Conservation (phyloP, 2,329 filamentous ascomycete species). For the Aspergillus tamarii region DNA sequence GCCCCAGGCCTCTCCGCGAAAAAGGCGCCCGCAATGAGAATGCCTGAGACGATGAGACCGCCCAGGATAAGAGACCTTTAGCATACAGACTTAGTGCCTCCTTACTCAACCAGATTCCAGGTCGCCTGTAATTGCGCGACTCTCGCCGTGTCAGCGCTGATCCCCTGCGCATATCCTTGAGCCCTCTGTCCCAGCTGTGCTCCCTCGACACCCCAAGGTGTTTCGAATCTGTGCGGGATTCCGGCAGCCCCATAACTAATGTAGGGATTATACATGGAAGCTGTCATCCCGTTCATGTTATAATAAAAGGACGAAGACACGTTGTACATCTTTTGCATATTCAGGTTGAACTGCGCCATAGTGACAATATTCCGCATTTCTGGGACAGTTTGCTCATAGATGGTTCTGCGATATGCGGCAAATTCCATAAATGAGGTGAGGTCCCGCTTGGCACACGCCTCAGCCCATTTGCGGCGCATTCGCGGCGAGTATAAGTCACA, state of each 20-base stretch:
- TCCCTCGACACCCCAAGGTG: slow-evolving; percentile 4
- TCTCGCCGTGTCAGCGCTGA: neutral
- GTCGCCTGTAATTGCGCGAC: neutral
- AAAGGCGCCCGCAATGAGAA: neutral
- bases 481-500: neutral
- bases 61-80: neutral
- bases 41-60: neutral
- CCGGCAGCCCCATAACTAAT: neutral
- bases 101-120: neutral
- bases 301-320: neutral
- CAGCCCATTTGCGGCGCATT: neutral
- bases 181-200: slow-evolving; percentile 3
- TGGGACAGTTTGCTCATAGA: neutral
- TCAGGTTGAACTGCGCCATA: neutral
- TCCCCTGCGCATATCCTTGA: neutral
- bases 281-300: neutral
- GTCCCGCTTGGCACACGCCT: neutral
- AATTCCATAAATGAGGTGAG: neutral
- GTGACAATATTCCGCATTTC: neutral
- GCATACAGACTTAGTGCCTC: neutral
- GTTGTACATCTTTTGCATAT: neutral
- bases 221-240: neutral
- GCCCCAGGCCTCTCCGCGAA: neutral
- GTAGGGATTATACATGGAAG: neutral
- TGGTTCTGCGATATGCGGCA: neutral